These are phyloP conservation scores for Ogataea methylovora DNA, from an alignment of 805 yeast genomes.

Conservation along the genomic window DNA sequence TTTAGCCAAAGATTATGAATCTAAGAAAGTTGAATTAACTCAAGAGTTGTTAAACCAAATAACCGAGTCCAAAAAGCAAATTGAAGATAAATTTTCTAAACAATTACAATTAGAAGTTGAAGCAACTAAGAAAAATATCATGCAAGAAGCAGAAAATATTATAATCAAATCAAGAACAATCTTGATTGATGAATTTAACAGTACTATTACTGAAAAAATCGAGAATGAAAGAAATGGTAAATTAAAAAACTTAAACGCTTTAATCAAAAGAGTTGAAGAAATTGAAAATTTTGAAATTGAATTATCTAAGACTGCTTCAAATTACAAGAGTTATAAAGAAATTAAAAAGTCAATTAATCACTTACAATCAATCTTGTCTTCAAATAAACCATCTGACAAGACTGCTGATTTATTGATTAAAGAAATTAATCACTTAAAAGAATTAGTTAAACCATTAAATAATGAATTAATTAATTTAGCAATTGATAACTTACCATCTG, in stretches of 20 bases:
- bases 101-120: constrained; percentile 58
- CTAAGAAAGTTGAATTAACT: constrained; percentile 50
- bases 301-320: constrained; percentile 34
- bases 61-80: constrained; percentile 48
- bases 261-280: constrained; percentile 45
- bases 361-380: constrained; percentile 30
- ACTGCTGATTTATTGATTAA: constrained; percentile 42
- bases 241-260: constrained; percentile 56
- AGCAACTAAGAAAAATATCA: constrained; percentile 56
- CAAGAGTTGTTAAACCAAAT: constrained; percentile 53
- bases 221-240: constrained; percentile 76
- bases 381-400: constrained; percentile 29
- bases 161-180: constrained; percentile 59
- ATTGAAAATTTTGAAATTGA: constrained; percentile 47
- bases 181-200: constrained; percentile 60
- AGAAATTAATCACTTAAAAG: constrained; percentile 27
- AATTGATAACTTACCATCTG: constrained; percentile 35
- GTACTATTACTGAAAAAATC: constrained; percentile 48
- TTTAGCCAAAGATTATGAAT: constrained; percentile 20
- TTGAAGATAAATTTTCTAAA: constrained; percentile 51
- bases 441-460: constrained; percentile 28
- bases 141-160: constrained; percentile 68
- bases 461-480: constrained; percentile 31
- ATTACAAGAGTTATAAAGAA: constrained; percentile 28
- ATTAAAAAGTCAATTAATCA: constrained; percentile 38